Base-by-base conservation (phyloP, 2,329 filamentous ascomycete species). In the Monosporascus ibericus region DNA sequence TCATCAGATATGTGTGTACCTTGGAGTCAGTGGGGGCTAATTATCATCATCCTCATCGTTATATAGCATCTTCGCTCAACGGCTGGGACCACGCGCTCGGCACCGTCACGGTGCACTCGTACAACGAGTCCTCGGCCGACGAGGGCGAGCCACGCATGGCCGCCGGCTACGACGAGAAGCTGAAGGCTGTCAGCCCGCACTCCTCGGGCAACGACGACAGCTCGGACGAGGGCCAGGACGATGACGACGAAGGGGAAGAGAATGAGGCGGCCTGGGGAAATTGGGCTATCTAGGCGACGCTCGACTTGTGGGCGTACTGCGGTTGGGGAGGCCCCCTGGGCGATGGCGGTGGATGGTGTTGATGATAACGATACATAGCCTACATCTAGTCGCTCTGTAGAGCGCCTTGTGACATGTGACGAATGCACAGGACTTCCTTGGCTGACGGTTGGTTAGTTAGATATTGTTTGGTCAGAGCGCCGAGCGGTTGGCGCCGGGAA, bases 101-200 rank as follows among this genome's bases (percentile, higher is more conserved):
- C 14, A 92, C 89, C 1, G 90, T 88, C 57, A 87, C 87, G 0
- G 68, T 92, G 18, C 90, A 95, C 65, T 82, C 82, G 1, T 94
- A 86, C 78, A 90, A 90, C 55, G 85, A 90, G 58, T 77, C 78
- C 0, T 66, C 75, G 1, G 74, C 78, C 0, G 88, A 90, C 59
- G 86, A 90, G 53, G 85, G 77, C 2, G 75, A 76, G 6, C 77
- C 77, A 0, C 71, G 72, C 47, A 79, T 85, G 75, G 83, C 84
- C 0, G 72, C 75, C 14, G 77, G 78, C 52, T 82, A 87, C 52
- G 80, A 87, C 56, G 77, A 82, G 38, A 77, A 80, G 60, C 67
- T 91, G 52, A 71, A 73, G 42, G 68, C 74, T 27, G 48, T 63
- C 40, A 54, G 52, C 20, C n/a, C n/a, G 24, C 30, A 34, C 30